These are phyloP conservation scores for Termitomyces sp. DNA, from an alignment of 768 basidiomycete species.

Conservation along the genomic window DNA sequence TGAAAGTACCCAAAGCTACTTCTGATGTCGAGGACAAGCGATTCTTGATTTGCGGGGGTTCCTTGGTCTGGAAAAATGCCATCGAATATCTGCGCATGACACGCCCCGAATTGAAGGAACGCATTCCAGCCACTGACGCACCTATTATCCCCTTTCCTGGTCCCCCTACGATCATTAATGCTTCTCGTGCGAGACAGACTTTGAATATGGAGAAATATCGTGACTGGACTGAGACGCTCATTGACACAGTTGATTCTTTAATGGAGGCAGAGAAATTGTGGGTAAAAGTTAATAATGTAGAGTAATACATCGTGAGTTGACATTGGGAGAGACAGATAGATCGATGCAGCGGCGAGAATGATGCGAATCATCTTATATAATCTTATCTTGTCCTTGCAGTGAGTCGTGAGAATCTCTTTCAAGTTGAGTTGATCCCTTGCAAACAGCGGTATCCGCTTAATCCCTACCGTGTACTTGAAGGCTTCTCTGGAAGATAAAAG, in stretches of 20 bases:
- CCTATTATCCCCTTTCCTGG: constrained; percentile 7
- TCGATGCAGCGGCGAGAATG: no score
- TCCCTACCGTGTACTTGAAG: background rate
- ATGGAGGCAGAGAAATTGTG: constrained; percentile 15
- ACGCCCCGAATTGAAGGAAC: constrained; percentile 19
- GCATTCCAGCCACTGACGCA: constrained; percentile 12
- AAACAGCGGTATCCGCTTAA: background rate
- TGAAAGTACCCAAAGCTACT: constrained; percentile 16
- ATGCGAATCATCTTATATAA: no score
- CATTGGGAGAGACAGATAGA: no score
- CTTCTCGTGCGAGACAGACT: constrained; percentile 7
- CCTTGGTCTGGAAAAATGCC: constrained; percentile 15
- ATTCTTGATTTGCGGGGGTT: constrained; percentile 20
- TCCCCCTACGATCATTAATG: constrained; percentile 8
- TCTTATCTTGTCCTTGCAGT: background rate
- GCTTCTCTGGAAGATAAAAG: background rate
- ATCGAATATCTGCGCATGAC: constrained; percentile 18
- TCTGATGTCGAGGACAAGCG: constrained; percentile 23
- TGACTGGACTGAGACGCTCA: constrained; percentile 12
- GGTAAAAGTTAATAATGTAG: background rate
- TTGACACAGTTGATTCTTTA: constrained; percentile 9
- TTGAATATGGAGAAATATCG: constrained; percentile 13
- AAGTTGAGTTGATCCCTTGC: no score
- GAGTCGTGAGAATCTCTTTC: background rate
- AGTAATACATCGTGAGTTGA: background rate